A percentile compares a stretch with the other conserved stretches of the same genome.
Evolutionary conservation across 2,329 filamentous ascomycete genomes (phyloP).

Genomic region (Botrytis cinerea): DNA sequence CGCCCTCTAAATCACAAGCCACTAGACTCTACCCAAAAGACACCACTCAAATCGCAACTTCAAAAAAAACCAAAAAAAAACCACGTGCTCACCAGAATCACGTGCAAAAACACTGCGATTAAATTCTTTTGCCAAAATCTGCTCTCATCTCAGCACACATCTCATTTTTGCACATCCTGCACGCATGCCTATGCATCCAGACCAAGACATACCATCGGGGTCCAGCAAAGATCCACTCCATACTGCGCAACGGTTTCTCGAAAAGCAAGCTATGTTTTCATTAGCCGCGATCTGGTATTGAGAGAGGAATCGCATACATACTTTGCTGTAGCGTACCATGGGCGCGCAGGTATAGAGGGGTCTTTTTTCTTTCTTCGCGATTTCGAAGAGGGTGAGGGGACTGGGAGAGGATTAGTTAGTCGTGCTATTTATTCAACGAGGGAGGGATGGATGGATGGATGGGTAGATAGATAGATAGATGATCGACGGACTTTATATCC

Average conservation of each 20-base stretch:
- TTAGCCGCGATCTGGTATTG: neutral
- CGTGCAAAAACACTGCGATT: slow-evolving; percentile 61
- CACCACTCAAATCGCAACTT: neutral
- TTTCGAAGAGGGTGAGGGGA: slow-evolving; percentile 61
- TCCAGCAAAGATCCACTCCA: slow-evolving; percentile 67
- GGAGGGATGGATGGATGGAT: neutral
- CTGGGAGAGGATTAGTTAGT: slow-evolving; percentile 41
- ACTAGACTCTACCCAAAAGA: neutral
- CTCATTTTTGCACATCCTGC: too few relatives aligned
- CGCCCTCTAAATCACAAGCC: neutral
- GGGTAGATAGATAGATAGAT: neutral
- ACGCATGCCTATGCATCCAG: too few relatives aligned
- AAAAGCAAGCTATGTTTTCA: slow-evolving; percentile 59
- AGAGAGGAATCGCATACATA: slow-evolving; percentile 32
- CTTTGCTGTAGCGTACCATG: slow-evolving; percentile 68
- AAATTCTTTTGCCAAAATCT: slow-evolving; percentile 67
- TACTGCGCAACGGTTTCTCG: slow-evolving; percentile 66
- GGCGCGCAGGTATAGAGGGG: slow-evolving; percentile 62
- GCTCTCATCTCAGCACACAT: neutral
- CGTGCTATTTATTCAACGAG: neutral
- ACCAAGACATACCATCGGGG: slow-evolving; percentile 57
- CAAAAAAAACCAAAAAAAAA: neutral
- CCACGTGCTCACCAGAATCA: slow-evolving; percentile 53
- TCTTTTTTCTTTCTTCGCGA: slow-evolving; percentile 52
- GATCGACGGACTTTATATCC: slow-evolving; percentile 18